A percentile compares a stretch with the other conserved stretches of the same genome.
These are phyloP conservation scores for Coleophoma crateriformis DNA, from an alignment of 2,329 filamentous ascomycete species.

Conservation along the genomic window DNA sequence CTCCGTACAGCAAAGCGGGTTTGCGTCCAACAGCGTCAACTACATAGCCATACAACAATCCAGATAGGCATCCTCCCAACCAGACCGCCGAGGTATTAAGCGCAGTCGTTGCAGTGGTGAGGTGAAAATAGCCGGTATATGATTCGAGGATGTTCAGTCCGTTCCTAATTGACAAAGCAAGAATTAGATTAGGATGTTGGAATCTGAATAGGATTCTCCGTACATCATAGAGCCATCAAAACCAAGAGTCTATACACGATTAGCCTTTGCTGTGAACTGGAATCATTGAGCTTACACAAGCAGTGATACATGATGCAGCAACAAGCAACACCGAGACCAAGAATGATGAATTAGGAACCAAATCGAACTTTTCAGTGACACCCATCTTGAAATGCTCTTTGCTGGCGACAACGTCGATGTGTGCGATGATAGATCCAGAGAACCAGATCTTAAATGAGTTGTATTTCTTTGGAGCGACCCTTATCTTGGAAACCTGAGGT, in stretches of 20 bases:
- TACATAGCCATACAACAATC: background rate
- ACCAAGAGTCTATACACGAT: constrained; percentile 12
- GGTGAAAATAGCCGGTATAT: background rate
- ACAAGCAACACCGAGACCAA: background rate
- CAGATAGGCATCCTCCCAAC: background rate
- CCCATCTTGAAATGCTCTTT: too few species aligned
- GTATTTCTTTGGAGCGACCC: too few species aligned
- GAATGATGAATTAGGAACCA: background rate
- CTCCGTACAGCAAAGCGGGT: background rate
- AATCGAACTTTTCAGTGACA: background rate
- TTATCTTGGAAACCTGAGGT: too few species aligned
- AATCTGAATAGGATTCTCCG: background rate
- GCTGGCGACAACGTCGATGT: too few species aligned
- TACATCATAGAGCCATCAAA: constrained; percentile 15
- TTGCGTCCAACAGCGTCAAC: background rate
- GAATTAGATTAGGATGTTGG: constrained; percentile 4
- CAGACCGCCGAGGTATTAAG: background rate
- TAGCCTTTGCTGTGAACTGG: background rate
- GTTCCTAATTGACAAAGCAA: constrained; percentile 22
- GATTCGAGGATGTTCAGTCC: background rate
- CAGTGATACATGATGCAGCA: constrained; percentile 6
- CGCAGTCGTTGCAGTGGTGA: background rate
- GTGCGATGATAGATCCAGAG: too few species aligned
- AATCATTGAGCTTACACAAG: constrained; percentile 1
- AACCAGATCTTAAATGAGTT: too few species aligned